These are phyloP conservation scores for Amesomyces nigricolor DNA, from an alignment of 2,329 filamentous ascomycete genomes.

Conservation along the genomic window DNA sequence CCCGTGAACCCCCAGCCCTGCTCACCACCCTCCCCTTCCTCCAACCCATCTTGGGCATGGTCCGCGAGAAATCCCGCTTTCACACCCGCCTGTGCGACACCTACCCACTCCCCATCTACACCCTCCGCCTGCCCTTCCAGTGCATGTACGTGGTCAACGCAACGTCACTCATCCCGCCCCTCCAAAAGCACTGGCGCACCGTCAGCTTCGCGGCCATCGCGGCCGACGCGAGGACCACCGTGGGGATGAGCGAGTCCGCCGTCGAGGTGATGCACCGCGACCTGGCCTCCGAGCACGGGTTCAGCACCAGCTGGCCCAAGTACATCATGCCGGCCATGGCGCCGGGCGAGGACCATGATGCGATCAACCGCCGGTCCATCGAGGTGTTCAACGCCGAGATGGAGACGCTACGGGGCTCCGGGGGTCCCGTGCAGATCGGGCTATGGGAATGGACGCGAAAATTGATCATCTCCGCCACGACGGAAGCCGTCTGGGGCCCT, in stretches of 20 bases:
- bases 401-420: constrained; percentile 12
- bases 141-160: constrained; percentile 28
- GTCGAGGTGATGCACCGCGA: constrained; percentile 23
- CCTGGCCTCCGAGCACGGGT: constrained; percentile 13
- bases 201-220: constrained; percentile 27
- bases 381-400: constrained; percentile 20
- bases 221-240: constrained; percentile 20
- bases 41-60: constrained; percentile 26
- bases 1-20: constrained; percentile 25
- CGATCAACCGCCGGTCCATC: constrained; percentile 22
- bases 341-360: constrained; percentile 20
- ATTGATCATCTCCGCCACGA: constrained; percentile 23
- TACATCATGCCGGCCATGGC: constrained; percentile 15
- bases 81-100: constrained; percentile 4
- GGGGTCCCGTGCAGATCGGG: constrained; percentile 7
- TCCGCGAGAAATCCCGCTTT: constrained; percentile 11
- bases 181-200: constrained; percentile 28
- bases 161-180: constrained; percentile 23
- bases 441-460: constrained; percentile 22
- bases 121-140: constrained; percentile 25
- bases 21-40: constrained; percentile 24
- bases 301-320: constrained; percentile 13
- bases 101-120: constrained; percentile 26
- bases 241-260: constrained; percentile 27
- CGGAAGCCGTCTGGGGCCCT: constrained; percentile 27